Evolutionary conservation across 1,284 basidiomycete species (phyloP).

Genomic region (Mycosarcoma mackinlayi): DNA sequence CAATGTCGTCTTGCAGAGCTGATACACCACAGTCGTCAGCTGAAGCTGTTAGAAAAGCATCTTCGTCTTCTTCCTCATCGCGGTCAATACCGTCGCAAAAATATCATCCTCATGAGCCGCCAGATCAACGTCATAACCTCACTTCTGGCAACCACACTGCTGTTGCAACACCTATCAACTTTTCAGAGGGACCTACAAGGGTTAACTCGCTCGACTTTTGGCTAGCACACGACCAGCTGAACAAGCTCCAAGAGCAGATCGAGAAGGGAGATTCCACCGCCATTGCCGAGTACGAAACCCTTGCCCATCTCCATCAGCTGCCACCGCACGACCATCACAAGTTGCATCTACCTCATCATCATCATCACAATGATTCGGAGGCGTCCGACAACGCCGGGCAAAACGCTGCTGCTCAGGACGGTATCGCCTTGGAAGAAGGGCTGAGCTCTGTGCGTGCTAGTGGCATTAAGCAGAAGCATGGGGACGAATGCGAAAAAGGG

Average conservation of each 20-base stretch:
- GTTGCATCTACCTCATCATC: slow-evolving; percentile 11
- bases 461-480: not conserved
- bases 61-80: not conserved
- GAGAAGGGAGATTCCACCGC: slow-evolving; percentile 35
- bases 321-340: slow-evolving; percentile 12
- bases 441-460: not conserved
- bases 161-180: slow-evolving; percentile 16
- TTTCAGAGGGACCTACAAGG: slow-evolving; percentile 24
- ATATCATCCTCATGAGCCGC: not conserved
- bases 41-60: not conserved
- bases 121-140: not conserved
- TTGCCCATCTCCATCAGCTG: slow-evolving; percentile 25
- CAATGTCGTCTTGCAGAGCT: not conserved
- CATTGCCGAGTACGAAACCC: slow-evolving; percentile 34
- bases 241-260: slow-evolving; percentile 22
- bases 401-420: not conserved
- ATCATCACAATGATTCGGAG: not conserved
- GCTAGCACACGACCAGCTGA: slow-evolving; percentile 10
- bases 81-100: not conserved
- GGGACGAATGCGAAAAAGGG: slow-evolving; percentile 8
- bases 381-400: not conserved
- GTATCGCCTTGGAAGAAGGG: slow-evolving; percentile 9
- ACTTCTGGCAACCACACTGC: slow-evolving; percentile 7
- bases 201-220: slow-evolving; percentile 37
- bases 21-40: not conserved